phyloP scores from a whole-genome alignment of 768 basidiomycete species.

The Suillus clintonianus region DNA sequence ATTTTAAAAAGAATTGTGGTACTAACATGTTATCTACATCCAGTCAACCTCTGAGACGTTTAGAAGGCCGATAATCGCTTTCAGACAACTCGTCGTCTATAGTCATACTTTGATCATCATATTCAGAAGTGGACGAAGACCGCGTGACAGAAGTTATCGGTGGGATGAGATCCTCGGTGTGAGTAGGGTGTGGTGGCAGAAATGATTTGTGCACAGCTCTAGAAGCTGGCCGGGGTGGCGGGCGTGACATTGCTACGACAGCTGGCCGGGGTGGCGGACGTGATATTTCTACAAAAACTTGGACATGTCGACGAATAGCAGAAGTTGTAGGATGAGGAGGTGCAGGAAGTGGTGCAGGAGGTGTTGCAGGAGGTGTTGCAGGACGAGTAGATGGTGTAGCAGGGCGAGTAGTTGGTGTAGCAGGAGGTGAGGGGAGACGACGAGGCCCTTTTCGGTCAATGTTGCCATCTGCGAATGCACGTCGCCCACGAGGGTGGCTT shows the following conservation, averaged over 20 bases:
- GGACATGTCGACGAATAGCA: background rate
- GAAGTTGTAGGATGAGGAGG: background rate
- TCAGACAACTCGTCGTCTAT: no score
- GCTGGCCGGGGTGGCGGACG: no score
- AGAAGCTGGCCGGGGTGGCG: background rate
- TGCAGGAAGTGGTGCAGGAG: no score
- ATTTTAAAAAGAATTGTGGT: background rate
- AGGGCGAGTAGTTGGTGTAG: background rate
- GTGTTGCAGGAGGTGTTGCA: no score
- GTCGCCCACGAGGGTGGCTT: background rate
- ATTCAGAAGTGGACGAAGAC: background rate
- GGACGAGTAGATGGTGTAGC: no score
- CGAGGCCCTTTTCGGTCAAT: background rate
- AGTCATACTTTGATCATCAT: background rate
- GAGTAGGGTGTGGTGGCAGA: no score
- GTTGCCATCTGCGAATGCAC: background rate
- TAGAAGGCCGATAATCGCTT: background rate
- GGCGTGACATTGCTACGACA: no score
- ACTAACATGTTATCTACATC: background rate
- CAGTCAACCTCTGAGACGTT: background rate
- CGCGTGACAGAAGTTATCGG: background rate
- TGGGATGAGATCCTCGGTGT: background rate
- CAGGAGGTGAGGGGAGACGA: background rate
- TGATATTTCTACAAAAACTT: background rate
- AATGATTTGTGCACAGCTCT: no score